phyloP scores from a whole-genome alignment of 225 moss, liverwort and hornwort genomes.

The Physcomitrellopsis africana region DNA sequence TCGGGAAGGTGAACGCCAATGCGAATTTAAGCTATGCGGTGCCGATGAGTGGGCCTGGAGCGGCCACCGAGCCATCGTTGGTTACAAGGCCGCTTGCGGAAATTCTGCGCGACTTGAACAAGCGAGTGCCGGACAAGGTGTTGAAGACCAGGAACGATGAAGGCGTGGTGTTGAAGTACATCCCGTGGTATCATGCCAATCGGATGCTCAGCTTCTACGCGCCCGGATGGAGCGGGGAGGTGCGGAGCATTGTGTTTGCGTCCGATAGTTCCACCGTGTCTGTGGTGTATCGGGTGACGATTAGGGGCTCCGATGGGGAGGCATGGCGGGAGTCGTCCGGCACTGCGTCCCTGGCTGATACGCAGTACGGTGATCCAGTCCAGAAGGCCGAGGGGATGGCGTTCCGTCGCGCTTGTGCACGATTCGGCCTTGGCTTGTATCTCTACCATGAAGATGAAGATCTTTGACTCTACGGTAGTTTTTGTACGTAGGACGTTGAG shows the following conservation, averaged over 20 bases:
- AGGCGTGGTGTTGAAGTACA: conserved; percentile 80
- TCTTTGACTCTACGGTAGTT: conserved; percentile 16
- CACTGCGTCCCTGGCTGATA: conserved; percentile 65
- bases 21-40: conserved; percentile 90
- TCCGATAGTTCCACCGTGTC: conserved; percentile 79
- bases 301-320: conserved; percentile 88
- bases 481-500: neutral
- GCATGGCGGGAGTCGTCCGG: conserved; percentile 91
- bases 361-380: conserved; percentile 80
- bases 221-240: conserved; percentile 96
- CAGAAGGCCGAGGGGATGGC: conserved; percentile 98
- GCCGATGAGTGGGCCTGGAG: conserved; percentile 54
- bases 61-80: conserved; percentile 64
- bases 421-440: conserved; percentile 92
- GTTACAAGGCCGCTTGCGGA: conserved; percentile 85
- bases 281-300: conserved; percentile 90
- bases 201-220: conserved; percentile 99
- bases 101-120: conserved; percentile 96
- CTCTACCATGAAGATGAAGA: conserved; percentile 93
- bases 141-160: conserved; percentile 77
- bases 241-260: conserved; percentile 72
- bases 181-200: conserved; percentile 98
- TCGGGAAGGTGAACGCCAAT: conserved; percentile 50
- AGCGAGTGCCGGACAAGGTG: conserved; percentile 96
- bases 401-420: conserved; percentile 89